These are phyloP conservation scores for Exophiala aquamarina DNA, from an alignment of 2,329 filamentous ascomycete genomes.

Conservation along the genomic window DNA sequence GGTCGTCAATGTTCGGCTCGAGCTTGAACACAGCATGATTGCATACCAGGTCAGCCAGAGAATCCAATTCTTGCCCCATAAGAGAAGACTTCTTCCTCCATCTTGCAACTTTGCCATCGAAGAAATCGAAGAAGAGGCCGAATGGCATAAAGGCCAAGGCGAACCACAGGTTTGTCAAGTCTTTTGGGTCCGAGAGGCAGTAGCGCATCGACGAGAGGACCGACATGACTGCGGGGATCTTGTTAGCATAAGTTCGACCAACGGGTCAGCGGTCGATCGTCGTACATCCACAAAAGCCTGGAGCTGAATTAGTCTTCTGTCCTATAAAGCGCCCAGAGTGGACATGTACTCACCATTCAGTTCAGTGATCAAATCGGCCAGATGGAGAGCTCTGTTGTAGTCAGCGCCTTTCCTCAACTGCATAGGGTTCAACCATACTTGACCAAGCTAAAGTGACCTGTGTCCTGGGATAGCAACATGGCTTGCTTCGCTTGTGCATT, in stretches of 20 bases:
- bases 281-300: conserved; percentile 52
- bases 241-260: conserved; percentile 23
- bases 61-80: conserved; percentile 98
- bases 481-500: conserved; percentile 51
- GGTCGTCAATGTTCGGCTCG: not conserved
- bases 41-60: conserved; percentile 85
- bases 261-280: conserved; percentile 15
- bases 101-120: conserved; percentile 93
- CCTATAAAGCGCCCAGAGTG: not conserved
- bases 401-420: no score
- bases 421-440: conserved; percentile 37
- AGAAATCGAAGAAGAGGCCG: conserved; percentile 94
- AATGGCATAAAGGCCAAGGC: conserved; percentile 88
- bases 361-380: conserved; percentile 52
- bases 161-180: conserved; percentile 71
- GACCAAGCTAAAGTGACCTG: conserved; percentile 52
- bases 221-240: conserved; percentile 68
- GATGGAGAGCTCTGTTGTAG: conserved; percentile 43
- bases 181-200: conserved; percentile 69
- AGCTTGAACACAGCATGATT: not conserved
- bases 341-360: conserved; percentile 43
- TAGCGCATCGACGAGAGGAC: conserved; percentile 94
- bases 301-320: conserved; percentile 12
- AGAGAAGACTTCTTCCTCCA: conserved; percentile 96
- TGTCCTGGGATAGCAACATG: conserved; percentile 47